Evolutionary conservation across 176 grass and related monocot genomes (phyloP), one percentile per base, ranked within the genome.

Genomic region (Phoenix roebelenii): DNA sequence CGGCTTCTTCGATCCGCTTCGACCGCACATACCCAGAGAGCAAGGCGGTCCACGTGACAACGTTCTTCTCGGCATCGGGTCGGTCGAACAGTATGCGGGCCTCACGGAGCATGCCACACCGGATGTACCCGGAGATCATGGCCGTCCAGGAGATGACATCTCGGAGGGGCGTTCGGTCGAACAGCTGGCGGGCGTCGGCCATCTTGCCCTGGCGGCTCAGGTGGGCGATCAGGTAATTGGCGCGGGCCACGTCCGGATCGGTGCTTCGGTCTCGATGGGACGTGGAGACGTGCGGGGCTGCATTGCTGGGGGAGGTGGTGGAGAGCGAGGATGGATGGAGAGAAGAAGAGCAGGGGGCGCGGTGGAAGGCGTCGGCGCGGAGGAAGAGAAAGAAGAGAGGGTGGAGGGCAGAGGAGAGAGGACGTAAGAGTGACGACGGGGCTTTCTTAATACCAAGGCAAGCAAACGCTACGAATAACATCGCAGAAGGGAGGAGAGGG

Each of bases 21-120:
- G 25, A 72, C 22, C 70, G 58, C 26, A 63, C 18, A 24, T 72
- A 72, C 15, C 70, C 70, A 5, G 70, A 72, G 50, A 72, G 51
- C 58, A 72, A 55, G n/a, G 70, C 70, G 26, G 70, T 72, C 70
- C 70, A 72, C 18, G 70, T 72, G 25, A 72, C 25, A n/a, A 72
- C 70, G 49, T 72, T 72, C 70, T 63, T 72, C 50, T 63, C 15
- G 4, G 70, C 58, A n/a, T 72, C 70, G 1, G 58, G 5, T 19
- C 70, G 50, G 14, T 72, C 70, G 25, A 72, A 72, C 5, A 72
- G 59, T 5, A 7, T 12, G 16, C 59, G 50, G 5, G 70, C 70
- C 25, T 72, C 70, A 15, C 15, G 59, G 25, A 72, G 70, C 70
- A 72, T 63, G 15, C 70, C 70, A 20, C 59, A 54, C 28, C 70